Evolutionary conservation across 306 rosid species (phyloP), one percentile per base, ranked within the genome.

Genomic region (Vigna angularis): DNA sequence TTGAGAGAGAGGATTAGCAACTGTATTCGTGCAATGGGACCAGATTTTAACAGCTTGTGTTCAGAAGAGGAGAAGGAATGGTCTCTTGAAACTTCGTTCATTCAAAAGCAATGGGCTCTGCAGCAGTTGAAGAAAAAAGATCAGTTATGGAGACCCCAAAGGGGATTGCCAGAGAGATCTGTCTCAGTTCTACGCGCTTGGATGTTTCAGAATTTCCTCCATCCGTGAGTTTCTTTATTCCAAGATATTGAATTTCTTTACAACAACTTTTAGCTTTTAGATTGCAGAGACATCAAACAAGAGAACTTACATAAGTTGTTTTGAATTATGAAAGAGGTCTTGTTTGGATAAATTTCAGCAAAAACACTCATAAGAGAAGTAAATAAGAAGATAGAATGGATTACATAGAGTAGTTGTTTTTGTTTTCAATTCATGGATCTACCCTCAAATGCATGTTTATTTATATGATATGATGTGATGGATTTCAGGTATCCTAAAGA

Each of bases 191-290:
- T 94, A 28, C 81, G 98, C 3, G 89, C 90, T 8, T 95, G 98
- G 99, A 92, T 95, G 98, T 95, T 92, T 88, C 97, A 91, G 72
- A 95, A 95, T 83, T 95, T 95, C 80, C 98, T 95, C 76, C 98
- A 92, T 85, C 99, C 99, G 98, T 95, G 76, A 87, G 96, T 75
- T 75, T 20, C 59, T 40, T 0, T 26, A n/a, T 26, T 45, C 36
- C 3, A 50, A 15, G 14, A 22, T 6, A n/a, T 24, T 1, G 7
- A 10, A 3, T 24, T 10, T 56, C 6, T 59, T 28, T 24, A 4
- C 32, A 28, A 22, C 20, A 20, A 10, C 34, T 56, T 20, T 0
- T 56, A 28, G 1, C 13, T 13, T 6, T 58, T 2, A 12, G 40
- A 4, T 13, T 26, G 12, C 1, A 58, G 38, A 26, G 17, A 20